Conservation (phyloP, 345 rosid genomes). For the Diplotaxis tenuifolia region DNA sequence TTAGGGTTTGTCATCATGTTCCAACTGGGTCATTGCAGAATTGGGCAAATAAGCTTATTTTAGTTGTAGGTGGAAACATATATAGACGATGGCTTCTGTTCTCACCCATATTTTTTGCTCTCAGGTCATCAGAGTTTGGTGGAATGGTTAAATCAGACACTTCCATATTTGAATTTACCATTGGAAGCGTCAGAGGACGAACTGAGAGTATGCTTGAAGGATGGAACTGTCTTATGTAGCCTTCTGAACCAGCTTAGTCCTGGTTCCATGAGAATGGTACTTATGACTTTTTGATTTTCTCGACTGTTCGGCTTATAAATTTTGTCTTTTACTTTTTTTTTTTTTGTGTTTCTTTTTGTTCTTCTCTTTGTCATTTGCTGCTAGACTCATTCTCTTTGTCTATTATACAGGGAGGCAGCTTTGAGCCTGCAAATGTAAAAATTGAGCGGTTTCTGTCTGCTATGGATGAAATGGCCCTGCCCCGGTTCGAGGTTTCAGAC, state of each 20-base stretch:
- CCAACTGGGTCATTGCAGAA: neutral
- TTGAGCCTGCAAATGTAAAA: conserved; percentile 42
- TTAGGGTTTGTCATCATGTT: neutral
- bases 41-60: neutral
- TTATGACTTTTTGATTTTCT: conserved; percentile 10
- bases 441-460: conserved; percentile 55
- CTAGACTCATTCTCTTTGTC: conserved; percentile 20
- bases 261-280: conserved; percentile 48
- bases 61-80: neutral
- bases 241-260: conserved; percentile 63
- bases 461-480: conserved; percentile 67
- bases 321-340: neutral
- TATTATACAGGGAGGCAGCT: conserved; percentile 49
- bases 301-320: neutral
- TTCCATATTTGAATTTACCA: conserved; percentile 58
- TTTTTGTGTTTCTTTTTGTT: neutral
- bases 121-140: conserved; percentile 53
- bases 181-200: conserved; percentile 66
- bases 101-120: conserved; percentile 9
- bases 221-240: conserved; percentile 67
- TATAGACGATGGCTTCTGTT: conserved; percentile 3
- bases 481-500: conserved; percentile 61
- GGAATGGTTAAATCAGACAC: conserved; percentile 63
- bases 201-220: conserved; percentile 54
- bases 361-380: neutral